Evolutionary conservation across 257 asterid species (phyloP), one percentile per base, ranked within the genome.

Genomic region (Nicotiana tabacum): DNA sequence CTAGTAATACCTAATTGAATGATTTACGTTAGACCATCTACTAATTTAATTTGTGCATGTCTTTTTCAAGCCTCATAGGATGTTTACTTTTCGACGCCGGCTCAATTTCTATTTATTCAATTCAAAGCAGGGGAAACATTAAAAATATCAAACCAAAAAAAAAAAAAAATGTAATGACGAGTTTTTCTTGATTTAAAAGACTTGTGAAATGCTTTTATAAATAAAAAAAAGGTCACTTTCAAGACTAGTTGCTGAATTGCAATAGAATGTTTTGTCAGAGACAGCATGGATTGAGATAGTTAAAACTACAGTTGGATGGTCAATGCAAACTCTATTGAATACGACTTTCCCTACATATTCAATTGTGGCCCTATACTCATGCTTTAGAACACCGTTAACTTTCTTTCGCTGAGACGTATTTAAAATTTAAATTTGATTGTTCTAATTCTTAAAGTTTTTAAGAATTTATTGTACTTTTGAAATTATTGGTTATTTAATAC

Each of bases 241-340:
- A 43, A 43, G 3, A 12, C 78, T 21, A 46, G 79, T 72, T 24
- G 61, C 0, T 72, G 21, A 72, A 46, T 46, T 61, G 61, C 24
- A 72, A 72, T 72, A 46, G 79, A 72, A 72, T 72, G 61, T 72
- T 72, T 46, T 72, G 78, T 72, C 78, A 72, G 60, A 70, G 60
- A 72, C 37, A 43, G 3, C 78, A 72, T 24, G 21, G 61, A 72
- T 72, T 72, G 21, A 33, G 78, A 72, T 72, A 12, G 78, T 43
- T 72, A 53, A 72, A 43, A 48, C 21, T 46, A 24, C 15, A 46
- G 79, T 72, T 24, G 21, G 60, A 72, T 21, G 60, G 78, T 72
- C 78, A 72, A 72, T 46, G 61, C 21, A 72, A 72, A 72, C 79
- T 72, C 79, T 24, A 58, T 46, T 46, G 79, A 72, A 72, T 43